Percentiles rank a stretch among this genome's conserved stretches.
phyloP scores from a whole-genome alignment of 331 rosid genomes.

The Arachis monticola region DNA sequence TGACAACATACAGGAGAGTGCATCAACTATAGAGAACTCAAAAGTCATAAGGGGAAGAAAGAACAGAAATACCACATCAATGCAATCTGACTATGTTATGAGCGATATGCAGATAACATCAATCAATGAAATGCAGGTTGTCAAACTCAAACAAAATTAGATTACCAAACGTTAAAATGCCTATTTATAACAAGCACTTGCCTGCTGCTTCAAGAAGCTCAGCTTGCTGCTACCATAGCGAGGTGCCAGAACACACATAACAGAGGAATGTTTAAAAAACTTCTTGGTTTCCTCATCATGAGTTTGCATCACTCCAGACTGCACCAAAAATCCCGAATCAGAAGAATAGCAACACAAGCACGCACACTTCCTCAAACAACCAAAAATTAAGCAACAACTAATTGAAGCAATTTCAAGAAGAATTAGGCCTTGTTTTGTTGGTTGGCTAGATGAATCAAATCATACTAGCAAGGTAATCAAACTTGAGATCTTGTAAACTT shows the following conservation, averaged over 20 bases:
- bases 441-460: too few relatives aligned
- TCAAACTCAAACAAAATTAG: neutral
- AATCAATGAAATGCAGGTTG: neutral
- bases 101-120: neutral
- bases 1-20: conserved; percentile 40
- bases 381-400: conserved; percentile 5
- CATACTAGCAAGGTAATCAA: too few relatives aligned
- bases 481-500: too few relatives aligned
- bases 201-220: conserved; percentile 79
- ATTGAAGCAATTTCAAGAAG: neutral
- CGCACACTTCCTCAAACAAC: conserved; percentile 1
- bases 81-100: neutral
- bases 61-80: neutral
- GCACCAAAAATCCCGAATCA: conserved; percentile 46
- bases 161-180: neutral
- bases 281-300: conserved; percentile 88
- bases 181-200: conserved; percentile 39
- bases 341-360: conserved; percentile 14
- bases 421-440: too few relatives aligned
- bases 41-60: neutral
- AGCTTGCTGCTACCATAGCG: conserved; percentile 83
- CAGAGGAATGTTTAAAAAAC: conserved; percentile 94
- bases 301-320: conserved; percentile 86
- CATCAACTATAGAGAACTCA: conserved; percentile 32
- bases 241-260: conserved; percentile 81